These are phyloP conservation scores for Gossypium arboreum DNA, from an alignment of 345 rosid genomes.

Conservation along the genomic window DNA sequence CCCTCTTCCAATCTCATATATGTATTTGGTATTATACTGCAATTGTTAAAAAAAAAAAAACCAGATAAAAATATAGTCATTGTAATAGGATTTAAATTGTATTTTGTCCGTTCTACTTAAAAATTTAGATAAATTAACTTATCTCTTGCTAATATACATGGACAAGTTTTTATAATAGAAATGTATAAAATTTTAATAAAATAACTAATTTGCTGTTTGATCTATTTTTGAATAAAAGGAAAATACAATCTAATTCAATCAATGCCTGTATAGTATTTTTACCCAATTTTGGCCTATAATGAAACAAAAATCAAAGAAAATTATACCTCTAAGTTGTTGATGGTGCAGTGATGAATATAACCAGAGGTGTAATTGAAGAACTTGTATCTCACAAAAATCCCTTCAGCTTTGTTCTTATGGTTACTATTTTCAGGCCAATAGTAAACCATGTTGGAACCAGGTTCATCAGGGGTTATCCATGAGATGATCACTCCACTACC, in stretches of 20 bases:
- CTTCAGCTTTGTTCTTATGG: slow-evolving; percentile 40
- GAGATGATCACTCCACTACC: slow-evolving; percentile 75
- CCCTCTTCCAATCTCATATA: slow-evolving; percentile 73
- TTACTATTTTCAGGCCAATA: slow-evolving; percentile 59
- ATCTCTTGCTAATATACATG: too few species aligned
- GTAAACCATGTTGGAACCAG: slow-evolving; percentile 57
- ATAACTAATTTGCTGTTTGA: too few species aligned
- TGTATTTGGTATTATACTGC: slow-evolving; percentile 71
- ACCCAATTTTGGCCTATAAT: background rate
- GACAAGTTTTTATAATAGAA: too few species aligned
- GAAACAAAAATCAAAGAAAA: background rate
- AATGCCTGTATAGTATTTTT: too few species aligned
- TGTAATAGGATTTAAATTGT: too few species aligned
- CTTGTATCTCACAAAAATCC: slow-evolving; percentile 42
- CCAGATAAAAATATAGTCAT: background rate
- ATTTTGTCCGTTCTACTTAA: too few species aligned
- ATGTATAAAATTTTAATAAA: too few species aligned
- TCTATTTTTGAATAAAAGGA: too few species aligned
- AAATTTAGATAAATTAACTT: too few species aligned
- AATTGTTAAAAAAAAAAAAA: slow-evolving; percentile 8
- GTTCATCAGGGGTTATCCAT: slow-evolving; percentile 72
- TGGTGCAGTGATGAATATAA: slow-evolving; percentile 73
- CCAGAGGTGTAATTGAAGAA: slow-evolving; percentile 82
- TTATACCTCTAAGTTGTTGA: slow-evolving; percentile 56
- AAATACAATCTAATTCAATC: too few species aligned